Evolutionary conservation across 768 basidiomycete genomes (phyloP), one percentile per base, ranked within the genome.

Genomic region (Russula vinacea): DNA sequence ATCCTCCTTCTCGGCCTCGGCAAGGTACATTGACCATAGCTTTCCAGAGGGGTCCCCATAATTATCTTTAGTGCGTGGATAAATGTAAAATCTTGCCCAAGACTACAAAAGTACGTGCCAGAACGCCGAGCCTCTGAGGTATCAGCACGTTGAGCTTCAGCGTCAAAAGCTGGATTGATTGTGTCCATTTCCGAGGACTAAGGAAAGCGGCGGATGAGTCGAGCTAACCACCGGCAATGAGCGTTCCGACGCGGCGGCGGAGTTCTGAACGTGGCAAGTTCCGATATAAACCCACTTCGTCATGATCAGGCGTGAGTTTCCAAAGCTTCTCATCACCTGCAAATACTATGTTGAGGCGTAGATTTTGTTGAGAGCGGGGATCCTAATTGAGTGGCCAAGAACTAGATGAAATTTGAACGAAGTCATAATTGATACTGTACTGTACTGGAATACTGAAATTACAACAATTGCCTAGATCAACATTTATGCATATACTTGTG

Each of bases 1-100:
- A 14, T 62, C 60, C 16, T 54, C 19, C 26, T 63, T 52, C 39
- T 62, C 60, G 1, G 64, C 47, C 26, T 52, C 49, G 2, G 37
- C 22, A 29, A 65, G 52, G 29, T 64, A 64, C 26, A 56, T 60
- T 26, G 58, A 60, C 63, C 51, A 55, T 2, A 62, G 39, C 33
- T 50, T 55, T n/a, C 51, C 53, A 10, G 60, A 56, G 7, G 60
- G 2, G 29, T 62, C 54, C 7, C 40, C 60, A 14, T 56, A 44
- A 22, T 65, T 44, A 24, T 58, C 52, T 29, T 50, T 59, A 16
- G 24, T 35, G 19, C 16, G 22, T 2, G 37, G 33, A 35, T 64
- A 5, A 58, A 42, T 24, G 11, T 13, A 33, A 2, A 10, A 14
- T 19, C 44, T 14, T 14, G 24, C 3, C 10, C 29, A 40, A 42